These are phyloP conservation scores for Irpex sp. DNA, from an alignment of 1,284 basidiomycete genomes.

Conservation along the genomic window DNA sequence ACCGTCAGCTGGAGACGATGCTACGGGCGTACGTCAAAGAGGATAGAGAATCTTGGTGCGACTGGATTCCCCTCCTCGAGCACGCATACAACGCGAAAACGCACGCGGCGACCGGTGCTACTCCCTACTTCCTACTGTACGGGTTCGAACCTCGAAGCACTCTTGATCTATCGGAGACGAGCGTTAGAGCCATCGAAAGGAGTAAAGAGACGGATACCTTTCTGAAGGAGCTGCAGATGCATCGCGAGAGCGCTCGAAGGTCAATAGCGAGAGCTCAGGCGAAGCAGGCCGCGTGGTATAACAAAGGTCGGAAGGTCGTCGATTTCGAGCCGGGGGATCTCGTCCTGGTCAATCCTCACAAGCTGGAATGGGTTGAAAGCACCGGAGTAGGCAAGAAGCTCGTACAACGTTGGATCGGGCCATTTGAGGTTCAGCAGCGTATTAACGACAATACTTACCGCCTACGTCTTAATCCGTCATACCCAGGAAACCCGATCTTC, in stretches of 20 bases:
- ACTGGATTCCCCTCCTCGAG: not conserved
- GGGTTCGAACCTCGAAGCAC: not conserved
- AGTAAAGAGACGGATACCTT: not conserved
- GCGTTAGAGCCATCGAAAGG: not conserved
- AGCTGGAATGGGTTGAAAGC: conserved; percentile 20
- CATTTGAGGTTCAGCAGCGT: conserved; percentile 15
- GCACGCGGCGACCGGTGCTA: not conserved
- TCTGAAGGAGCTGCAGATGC: conserved; percentile 1
- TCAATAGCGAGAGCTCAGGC: conserved; percentile 16
- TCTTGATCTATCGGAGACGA: not conserved
- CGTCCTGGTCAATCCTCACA: conserved; percentile 30
- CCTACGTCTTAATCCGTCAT: conserved; percentile 23
- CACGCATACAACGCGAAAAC: not conserved
- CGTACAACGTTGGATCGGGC: conserved; percentile 15
- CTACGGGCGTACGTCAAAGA: not conserved
- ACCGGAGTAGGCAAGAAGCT: conserved; percentile 30
- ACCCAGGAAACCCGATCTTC: conserved; percentile 26
- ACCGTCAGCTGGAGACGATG: conserved; percentile 13
- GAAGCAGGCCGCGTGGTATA: conserved; percentile 8
- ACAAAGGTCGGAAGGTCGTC: conserved; percentile 6
- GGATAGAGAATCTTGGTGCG: not conserved
- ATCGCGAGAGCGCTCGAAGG: conserved; percentile 12
- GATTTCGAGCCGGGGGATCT: conserved; percentile 22
- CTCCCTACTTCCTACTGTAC: not conserved
- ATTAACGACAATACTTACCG: conserved; percentile 26